A percentile compares a stretch with the other conserved stretches of the same genome.
Conservation (phyloP, 2,329 filamentous ascomycete genomes). For the Fusarium denticulatum region DNA sequence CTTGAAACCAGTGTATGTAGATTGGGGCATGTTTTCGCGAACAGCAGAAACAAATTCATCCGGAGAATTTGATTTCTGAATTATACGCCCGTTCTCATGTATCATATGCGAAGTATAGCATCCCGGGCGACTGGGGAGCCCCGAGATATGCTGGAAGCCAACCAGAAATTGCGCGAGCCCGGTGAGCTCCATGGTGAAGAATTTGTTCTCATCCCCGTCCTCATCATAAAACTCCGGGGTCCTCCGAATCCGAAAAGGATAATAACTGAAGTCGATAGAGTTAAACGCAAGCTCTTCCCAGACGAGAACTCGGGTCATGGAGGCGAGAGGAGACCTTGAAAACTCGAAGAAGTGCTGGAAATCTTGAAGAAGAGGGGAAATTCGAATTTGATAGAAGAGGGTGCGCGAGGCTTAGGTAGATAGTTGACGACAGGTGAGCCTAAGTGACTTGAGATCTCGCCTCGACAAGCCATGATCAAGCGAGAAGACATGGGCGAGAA, state of each 20-base stretch:
- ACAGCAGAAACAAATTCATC: not conserved
- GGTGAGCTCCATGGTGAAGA: not conserved
- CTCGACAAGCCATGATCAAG: not conserved
- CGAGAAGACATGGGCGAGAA: not conserved
- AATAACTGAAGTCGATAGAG: too few relatives aligned
- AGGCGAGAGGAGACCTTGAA: not conserved
- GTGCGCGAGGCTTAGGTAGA: not conserved
- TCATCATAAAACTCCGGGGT: not conserved
- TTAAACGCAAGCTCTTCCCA: conserved; percentile 12
- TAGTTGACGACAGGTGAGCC: not conserved
- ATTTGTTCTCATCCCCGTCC: not conserved
- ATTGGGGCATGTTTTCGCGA: not conserved
- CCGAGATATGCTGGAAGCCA: not conserved
- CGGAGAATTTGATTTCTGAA: too few relatives aligned
- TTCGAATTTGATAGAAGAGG: not conserved
- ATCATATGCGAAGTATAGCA: not conserved
- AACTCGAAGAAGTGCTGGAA: not conserved
- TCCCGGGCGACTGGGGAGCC: too few relatives aligned
- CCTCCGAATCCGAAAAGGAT: rapidly evolving
- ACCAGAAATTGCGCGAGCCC: not conserved
- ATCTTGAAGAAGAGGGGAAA: not conserved
- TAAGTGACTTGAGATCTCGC: conserved; percentile 4
- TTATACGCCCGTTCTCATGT: too few relatives aligned
- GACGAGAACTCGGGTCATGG: not conserved
- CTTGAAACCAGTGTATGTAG: conserved; percentile 5